Evolutionary conservation across 192 early-diverging fungal species (phyloP).

Genomic region (Geosiphon pyriformis): DNA sequence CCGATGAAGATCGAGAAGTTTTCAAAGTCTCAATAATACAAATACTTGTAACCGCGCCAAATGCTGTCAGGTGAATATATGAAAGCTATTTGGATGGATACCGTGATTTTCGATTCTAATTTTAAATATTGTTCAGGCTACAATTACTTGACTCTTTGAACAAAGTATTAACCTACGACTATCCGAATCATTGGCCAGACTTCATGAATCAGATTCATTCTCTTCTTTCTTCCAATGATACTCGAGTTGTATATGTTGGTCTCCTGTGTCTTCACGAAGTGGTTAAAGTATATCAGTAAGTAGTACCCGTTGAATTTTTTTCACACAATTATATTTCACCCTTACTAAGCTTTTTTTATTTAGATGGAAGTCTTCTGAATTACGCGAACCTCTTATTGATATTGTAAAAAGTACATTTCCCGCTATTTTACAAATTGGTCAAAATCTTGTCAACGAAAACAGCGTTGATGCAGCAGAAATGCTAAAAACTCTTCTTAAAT

Average conservation of each 20-base stretch:
- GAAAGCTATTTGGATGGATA: not conserved
- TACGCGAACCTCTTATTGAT: slow-evolving; percentile 61
- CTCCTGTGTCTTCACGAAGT: slow-evolving; percentile 75
- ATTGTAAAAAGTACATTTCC: slow-evolving; percentile 75
- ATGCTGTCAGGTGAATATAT: slow-evolving; percentile 58
- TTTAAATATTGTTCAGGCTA: slow-evolving; percentile 32
- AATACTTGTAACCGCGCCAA: slow-evolving; percentile 64
- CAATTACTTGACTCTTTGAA: slow-evolving; percentile 77
- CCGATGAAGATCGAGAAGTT: not conserved
- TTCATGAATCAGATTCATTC: slow-evolving; percentile 62
- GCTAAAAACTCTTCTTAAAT: slow-evolving; percentile 80
- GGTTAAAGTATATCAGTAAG: slow-evolving; percentile 72
- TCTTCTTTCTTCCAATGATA: slow-evolving; percentile 61
- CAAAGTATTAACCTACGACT: slow-evolving; percentile 72
- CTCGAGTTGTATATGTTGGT: slow-evolving; percentile 67
- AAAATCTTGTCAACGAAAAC: slow-evolving; percentile 52
- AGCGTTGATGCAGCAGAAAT: slow-evolving; percentile 76
- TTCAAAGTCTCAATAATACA: slow-evolving; percentile 52
- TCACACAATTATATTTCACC: not conserved
- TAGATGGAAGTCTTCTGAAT: slow-evolving; percentile 58
- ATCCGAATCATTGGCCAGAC: slow-evolving; percentile 73
- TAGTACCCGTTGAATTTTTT: not conserved
- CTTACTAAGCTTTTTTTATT: slow-evolving; percentile 15
- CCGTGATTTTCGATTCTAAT: slow-evolving; percentile 9
- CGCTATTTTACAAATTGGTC: slow-evolving; percentile 69